Evolutionary conservation across 139 green algal species (phyloP).

Genomic region (Trebouxia sp.): DNA sequence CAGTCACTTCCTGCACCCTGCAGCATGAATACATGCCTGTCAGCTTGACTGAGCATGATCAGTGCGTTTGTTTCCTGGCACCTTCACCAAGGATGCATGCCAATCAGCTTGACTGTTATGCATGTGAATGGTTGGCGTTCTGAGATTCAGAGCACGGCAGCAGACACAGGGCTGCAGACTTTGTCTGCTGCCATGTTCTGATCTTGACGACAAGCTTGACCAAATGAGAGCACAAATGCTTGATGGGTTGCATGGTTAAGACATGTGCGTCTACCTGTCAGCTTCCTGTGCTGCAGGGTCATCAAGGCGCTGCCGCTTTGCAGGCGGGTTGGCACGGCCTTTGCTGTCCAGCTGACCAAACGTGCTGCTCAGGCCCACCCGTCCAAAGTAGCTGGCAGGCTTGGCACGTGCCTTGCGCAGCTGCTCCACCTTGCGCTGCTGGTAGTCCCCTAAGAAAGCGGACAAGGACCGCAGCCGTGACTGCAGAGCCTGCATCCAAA

Average conservation of each 20-base stretch:
- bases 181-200: too few species aligned
- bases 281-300: slow-evolving; percentile 70
- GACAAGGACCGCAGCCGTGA: slow-evolving; percentile 62
- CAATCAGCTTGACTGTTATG: too few species aligned
- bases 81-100: too few species aligned
- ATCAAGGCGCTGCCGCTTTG: slow-evolving; percentile 74
- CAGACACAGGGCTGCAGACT: too few species aligned
- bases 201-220: too few species aligned
- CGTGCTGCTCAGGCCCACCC: not conserved
- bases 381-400: slow-evolving; percentile 4
- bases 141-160: too few species aligned
- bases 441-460: slow-evolving; percentile 56
- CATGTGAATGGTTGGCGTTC: too few species aligned
- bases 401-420: not conserved
- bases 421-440: slow-evolving; percentile 26
- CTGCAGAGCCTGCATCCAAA: slow-evolving; percentile 50
- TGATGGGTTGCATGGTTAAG: too few species aligned
- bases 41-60: not conserved
- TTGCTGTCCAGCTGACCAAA: slow-evolving; percentile 11
- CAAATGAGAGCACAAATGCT: too few species aligned
- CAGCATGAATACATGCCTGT: not conserved
- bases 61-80: not conserved
- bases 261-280: slow-evolving; percentile 45
- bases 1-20: slow-evolving; percentile 47
- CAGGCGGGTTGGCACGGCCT: slow-evolving; percentile 24